Percentiles rank a stretch among this genome's conserved stretches.
Conservation (phyloP, 2,329 filamentous ascomycete genomes). For the Pestalotiopsis sp. region DNA sequence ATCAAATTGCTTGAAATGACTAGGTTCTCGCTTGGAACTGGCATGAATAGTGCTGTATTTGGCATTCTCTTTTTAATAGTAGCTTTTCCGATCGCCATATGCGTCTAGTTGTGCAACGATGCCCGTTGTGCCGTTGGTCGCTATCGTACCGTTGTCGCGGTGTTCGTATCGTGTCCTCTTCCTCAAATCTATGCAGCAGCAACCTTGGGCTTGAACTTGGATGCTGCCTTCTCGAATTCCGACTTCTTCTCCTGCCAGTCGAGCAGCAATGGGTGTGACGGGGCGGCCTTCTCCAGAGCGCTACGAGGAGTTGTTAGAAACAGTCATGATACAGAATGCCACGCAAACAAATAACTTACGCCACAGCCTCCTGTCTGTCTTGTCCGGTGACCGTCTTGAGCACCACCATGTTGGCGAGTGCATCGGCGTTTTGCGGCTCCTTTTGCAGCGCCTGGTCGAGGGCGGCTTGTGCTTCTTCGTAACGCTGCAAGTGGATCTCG, state of each 20-base stretch:
- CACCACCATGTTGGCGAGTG: slow-evolving; percentile 82
- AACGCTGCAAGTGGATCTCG: slow-evolving; percentile 85
- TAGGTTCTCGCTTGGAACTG: not conserved
- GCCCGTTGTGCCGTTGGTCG: not conserved
- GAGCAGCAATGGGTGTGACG: slow-evolving; percentile 69
- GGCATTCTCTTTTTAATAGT: not conserved
- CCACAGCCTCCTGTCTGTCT: slow-evolving; percentile 55
- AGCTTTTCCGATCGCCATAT: slow-evolving; percentile 5
- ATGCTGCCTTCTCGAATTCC: slow-evolving; percentile 83
- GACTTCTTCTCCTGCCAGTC: slow-evolving; percentile 84
- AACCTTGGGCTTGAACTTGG: slow-evolving; percentile 87
- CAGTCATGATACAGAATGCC: not conserved
- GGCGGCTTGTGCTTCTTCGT: slow-evolving; percentile 87
- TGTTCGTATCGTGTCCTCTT: not conserved
- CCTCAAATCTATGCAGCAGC: slow-evolving; percentile 46
- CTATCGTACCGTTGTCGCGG: not conserved
- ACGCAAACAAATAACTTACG: slow-evolving; percentile 47
- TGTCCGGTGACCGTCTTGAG: slow-evolving; percentile 78
- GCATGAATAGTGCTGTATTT: not conserved
- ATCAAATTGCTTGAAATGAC: not conserved
- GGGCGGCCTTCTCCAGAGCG: slow-evolving; percentile 58
- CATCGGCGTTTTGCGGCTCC: slow-evolving; percentile 70
- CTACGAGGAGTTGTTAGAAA: slow-evolving; percentile 34
- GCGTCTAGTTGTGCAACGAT: not conserved
- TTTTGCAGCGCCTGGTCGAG: slow-evolving; percentile 79